Percentiles rank a stretch among this genome's conserved stretches.
Evolutionary conservation across 495 filamentous ascomycete genomes (phyloP).

Genomic region (Aspergillus campestris): DNA sequence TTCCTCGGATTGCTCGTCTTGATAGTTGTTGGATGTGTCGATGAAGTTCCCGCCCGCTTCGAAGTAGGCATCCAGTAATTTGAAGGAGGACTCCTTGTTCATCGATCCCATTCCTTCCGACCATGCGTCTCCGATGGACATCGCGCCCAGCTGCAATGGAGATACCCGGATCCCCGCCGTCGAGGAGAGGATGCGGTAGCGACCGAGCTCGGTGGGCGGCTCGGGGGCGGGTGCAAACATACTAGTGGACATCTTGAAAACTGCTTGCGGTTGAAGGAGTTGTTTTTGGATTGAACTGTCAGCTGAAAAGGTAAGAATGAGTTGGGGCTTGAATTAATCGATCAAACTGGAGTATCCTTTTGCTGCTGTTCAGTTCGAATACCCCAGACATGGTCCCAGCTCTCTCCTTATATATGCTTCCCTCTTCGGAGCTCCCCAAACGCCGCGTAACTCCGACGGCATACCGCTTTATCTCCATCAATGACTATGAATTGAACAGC

Average conservation of each 20-base stretch:
- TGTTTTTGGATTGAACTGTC: too few relatives aligned
- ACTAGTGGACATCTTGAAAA: constrained; percentile 27
- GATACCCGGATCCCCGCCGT: constrained; percentile 52
- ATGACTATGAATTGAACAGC: too few relatives aligned
- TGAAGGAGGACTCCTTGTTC: constrained; percentile 35
- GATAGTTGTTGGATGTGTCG: constrained; percentile 49
- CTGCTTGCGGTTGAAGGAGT: not conserved
- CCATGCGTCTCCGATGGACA: constrained; percentile 55
- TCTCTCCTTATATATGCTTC: too few relatives aligned
- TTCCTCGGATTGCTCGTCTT: constrained; percentile 37
- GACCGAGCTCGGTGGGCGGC: constrained; percentile 47
- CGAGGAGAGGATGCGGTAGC: constrained; percentile 52
- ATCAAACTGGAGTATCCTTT: too few relatives aligned
- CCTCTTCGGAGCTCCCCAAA: too few relatives aligned
- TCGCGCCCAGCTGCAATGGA: constrained; percentile 52
- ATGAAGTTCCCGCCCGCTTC: constrained; percentile 46
- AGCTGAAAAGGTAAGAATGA: too few relatives aligned
- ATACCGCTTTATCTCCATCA: too few relatives aligned
- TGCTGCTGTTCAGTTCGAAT: too few relatives aligned
- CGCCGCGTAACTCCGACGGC: too few relatives aligned
- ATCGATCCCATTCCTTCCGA: constrained; percentile 40
- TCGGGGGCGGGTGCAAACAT: constrained; percentile 35
- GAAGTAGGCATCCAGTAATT: constrained; percentile 46
- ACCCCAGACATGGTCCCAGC: too few relatives aligned
- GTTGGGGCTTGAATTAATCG: too few relatives aligned